Base-by-base conservation (phyloP, 495 filamentous ascomycete species). In the Elasticomyces elasticus region DNA sequence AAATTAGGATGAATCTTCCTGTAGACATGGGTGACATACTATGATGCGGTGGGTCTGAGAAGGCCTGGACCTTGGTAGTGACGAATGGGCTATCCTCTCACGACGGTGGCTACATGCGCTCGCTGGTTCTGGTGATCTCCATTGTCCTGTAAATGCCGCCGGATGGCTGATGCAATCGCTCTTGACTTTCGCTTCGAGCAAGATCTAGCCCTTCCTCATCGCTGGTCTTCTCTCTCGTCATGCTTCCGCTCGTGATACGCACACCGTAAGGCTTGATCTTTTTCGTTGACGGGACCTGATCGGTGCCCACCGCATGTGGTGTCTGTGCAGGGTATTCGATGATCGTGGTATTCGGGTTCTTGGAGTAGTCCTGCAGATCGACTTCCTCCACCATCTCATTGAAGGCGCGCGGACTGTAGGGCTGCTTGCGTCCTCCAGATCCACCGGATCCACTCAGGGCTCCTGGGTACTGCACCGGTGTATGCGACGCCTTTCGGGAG, bases 61-160 rank as follows among this genome's bases (percentile, higher is more conserved):
- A n/a, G n/a, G n/a, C n/a, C n/a, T n/a, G n/a, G n/a, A n/a, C n/a
- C n/a, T n/a, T n/a, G n/a, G n/a, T n/a, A n/a, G n/a, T n/a, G n/a
- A n/a, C n/a, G n/a, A n/a, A n/a, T n/a, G n/a, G n/a, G n/a, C n/a
- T n/a, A n/a, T n/a, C n/a, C n/a, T n/a, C n/a, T n/a, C n/a, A n/a
- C n/a, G n/a, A n/a, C n/a, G n/a, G n/a, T n/a, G 4, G 35, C 12
- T 3, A 17, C 13, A 5, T 15, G 35, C 13, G 35, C 35, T 40
- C 51, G 27, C 51, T 54, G 1, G 52, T 54, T 43, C 52, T 54
- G 2, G 26, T 9, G 24, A 48, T 37, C 25, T 54, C 52, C 41
- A 48, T 3, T 6, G 52, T 53, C 41, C 22, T 54, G 15, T 47
- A 48, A 33, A 54, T 54, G 9, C 45, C n/a, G 24, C 41, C 37